Evolutionary conservation across 768 basidiomycete species (phyloP).

Genomic region (Sutorius australiensis): DNA sequence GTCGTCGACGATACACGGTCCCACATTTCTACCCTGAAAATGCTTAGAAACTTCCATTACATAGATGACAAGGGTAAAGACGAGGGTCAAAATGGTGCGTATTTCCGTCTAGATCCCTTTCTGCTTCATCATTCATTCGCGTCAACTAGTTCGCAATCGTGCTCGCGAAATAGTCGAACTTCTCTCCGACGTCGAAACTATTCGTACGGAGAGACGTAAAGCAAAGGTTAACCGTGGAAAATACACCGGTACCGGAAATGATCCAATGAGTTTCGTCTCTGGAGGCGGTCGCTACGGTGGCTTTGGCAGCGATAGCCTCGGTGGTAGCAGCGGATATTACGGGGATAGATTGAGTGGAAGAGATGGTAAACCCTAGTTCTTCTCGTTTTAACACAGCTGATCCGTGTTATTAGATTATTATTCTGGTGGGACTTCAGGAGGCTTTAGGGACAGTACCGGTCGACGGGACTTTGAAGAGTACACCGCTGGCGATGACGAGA

Average conservation of each 20-base stretch:
- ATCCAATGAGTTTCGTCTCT: constrained; percentile 62
- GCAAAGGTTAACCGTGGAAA: constrained; percentile 90
- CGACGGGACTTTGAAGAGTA: constrained; percentile 84
- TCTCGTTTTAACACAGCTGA: constrained; percentile 5
- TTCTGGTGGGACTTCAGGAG: constrained; percentile 44
- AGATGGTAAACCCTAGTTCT: constrained; percentile 33
- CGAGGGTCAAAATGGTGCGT: constrained; percentile 91
- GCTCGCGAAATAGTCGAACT: constrained; percentile 91
- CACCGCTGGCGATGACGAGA: constrained; percentile 93
- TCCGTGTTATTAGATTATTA: constrained; percentile 32
- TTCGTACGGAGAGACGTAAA: constrained; percentile 84
- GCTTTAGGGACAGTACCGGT: constrained; percentile 57
- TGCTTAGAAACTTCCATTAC: constrained; percentile 97
- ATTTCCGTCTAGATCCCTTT: neutral
- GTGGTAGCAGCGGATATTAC: constrained; percentile 38
- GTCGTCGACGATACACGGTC: constrained; percentile 97
- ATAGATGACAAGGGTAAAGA: constrained; percentile 99
- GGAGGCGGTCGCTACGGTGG: constrained; percentile 63
- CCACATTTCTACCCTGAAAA: constrained; percentile 93
- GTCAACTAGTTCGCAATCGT: constrained; percentile 80
- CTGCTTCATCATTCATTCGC: neutral
- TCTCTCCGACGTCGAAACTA: constrained; percentile 85
- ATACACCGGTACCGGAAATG: constrained; percentile 84
- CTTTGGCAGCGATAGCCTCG: constrained; percentile 56
- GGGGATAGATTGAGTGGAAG: constrained; percentile 40